Evolutionary conservation across 306 rosid species (phyloP).

Genomic region (Vicia sativa): DNA sequence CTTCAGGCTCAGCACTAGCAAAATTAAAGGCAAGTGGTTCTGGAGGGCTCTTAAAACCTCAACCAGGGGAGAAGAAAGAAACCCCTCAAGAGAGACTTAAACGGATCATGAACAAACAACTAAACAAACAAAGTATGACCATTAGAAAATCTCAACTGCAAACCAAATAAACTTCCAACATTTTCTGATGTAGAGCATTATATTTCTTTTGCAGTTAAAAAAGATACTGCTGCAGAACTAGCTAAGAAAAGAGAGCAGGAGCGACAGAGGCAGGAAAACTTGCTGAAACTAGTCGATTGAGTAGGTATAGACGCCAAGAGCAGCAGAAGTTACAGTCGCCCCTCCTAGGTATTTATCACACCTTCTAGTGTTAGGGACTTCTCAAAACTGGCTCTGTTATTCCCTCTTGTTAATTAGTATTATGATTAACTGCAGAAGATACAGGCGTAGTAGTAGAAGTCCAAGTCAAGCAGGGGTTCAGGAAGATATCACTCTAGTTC

Average conservation of each 20-base stretch:
- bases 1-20: slow-evolving; percentile 68
- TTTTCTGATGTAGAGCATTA: slow-evolving; percentile 6
- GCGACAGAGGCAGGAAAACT: slow-evolving; percentile 94
- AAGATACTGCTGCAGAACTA: slow-evolving; percentile 89
- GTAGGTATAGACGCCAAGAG: slow-evolving; percentile 76
- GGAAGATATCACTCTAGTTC: slow-evolving; percentile 67
- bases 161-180: slow-evolving; percentile 22
- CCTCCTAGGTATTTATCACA: slow-evolving; percentile 66
- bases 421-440: slow-evolving; percentile 58
- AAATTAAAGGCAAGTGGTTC: slow-evolving; percentile 82
- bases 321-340: slow-evolving; percentile 84
- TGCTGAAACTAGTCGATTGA: slow-evolving; percentile 86
- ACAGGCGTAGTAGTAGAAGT: slow-evolving; percentile 78
- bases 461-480: slow-evolving; percentile 76
- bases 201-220: slow-evolving; percentile 64
- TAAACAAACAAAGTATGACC: slow-evolving; percentile 85
- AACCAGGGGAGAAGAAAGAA: slow-evolving; percentile 89
- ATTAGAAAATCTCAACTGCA: slow-evolving; percentile 32
- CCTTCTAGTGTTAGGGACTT: background rate
- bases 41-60: slow-evolving; percentile 71
- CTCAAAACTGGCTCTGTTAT: slow-evolving; percentile 1
- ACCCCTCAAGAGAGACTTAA: slow-evolving; percentile 99
- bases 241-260: slow-evolving; percentile 94
- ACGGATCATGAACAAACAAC: slow-evolving; percentile 94
- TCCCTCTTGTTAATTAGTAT: background rate